Evolutionary conservation across 257 asterid species (phyloP), one percentile per base, ranked within the genome.

Genomic region (Coffea eugenioides): DNA sequence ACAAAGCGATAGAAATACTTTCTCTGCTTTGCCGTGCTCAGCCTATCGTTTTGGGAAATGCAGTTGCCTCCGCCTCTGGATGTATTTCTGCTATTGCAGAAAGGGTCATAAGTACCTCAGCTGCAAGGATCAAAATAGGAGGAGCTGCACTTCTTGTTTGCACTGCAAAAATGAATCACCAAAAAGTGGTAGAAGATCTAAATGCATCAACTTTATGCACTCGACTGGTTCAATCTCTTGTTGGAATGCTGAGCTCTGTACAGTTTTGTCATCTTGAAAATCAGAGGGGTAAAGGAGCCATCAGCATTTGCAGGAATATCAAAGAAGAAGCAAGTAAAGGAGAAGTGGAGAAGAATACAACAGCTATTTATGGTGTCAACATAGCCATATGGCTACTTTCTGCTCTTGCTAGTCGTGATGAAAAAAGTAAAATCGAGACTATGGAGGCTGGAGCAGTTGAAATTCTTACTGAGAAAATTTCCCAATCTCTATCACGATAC

Each of bases 101-200:
- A 84, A 87, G 99, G 90, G 90, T 94, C 57, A 90, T 92, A 41
- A 78, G 86, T 82, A 89, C 97, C 83, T 76, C 92, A 73, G 85
- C 88, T 88, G 77, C 86, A 54, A 80, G 89, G 82, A 90, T 94
- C 70, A 89, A 96, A 86, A 89, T 92, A 73, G 99, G 99, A 74
- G 99, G 99, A 83, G 88, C 97, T 77, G 94, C 98, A 64, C 97
- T 96, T 84, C 96, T 96, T 81, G 96, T 90, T 62, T 96, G 99
- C 81, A 79, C 92, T 72, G 88, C 91, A 75, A 96, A 91, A 87
- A 95, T 93, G 75, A 92, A 94, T 89, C 91, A 90, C 83, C 95
- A 89, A 80, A 91, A 90, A 73, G 88, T 92, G 39, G 88, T 90
- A 74, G 98, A 91, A 85, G 98, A 96, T 77, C 79, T 96, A 77